Conservation (phyloP, 2,329 filamentous ascomycete species). For the Pseudopithomyces maydicus region DNA sequence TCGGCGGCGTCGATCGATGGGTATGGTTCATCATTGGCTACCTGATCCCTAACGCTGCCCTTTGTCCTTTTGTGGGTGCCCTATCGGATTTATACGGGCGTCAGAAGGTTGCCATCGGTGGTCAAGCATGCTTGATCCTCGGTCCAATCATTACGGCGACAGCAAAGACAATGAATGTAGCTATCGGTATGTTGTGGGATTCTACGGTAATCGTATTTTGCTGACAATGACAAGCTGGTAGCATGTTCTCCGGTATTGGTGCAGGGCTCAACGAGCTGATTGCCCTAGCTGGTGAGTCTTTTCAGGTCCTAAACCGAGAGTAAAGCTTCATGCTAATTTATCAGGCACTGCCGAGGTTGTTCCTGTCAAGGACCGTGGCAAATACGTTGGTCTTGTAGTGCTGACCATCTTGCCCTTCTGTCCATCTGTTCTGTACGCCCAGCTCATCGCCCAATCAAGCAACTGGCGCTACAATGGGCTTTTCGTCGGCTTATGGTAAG, state of each 20-base stretch:
- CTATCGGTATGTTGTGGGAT: slow-evolving; percentile 26
- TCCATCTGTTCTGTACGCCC: slow-evolving; percentile 66
- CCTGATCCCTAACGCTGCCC: slow-evolving; percentile 60
- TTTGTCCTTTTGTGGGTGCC: slow-evolving; percentile 67
- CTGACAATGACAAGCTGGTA: slow-evolving; percentile 21
- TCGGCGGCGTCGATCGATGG: slow-evolving; percentile 65
- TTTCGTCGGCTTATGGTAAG: slow-evolving; percentile 56
- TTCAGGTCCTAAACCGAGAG: neutral
- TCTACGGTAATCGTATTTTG: neutral
- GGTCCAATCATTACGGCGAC: slow-evolving; percentile 39
- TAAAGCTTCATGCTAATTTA: neutral
- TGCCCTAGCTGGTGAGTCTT: slow-evolving; percentile 56
- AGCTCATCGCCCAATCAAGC: slow-evolving; percentile 58
- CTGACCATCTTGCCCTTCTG: slow-evolving; percentile 67
- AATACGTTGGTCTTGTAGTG: slow-evolving; percentile 65
- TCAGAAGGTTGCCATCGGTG: slow-evolving; percentile 38
- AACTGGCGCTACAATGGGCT: slow-evolving; percentile 62
- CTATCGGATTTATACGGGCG: slow-evolving; percentile 41
- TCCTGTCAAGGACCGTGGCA: slow-evolving; percentile 66
- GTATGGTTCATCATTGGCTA: slow-evolving; percentile 60
- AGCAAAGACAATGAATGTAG: slow-evolving; percentile 36
- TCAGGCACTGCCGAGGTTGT: slow-evolving; percentile 68
- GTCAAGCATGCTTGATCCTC: slow-evolving; percentile 42
- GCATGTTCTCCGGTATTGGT: slow-evolving; percentile 64
- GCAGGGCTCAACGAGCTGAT: slow-evolving; percentile 72